phyloP scores from a whole-genome alignment of 2,329 filamentous ascomycete species.

The Chrysoporthe cubensis region DNA sequence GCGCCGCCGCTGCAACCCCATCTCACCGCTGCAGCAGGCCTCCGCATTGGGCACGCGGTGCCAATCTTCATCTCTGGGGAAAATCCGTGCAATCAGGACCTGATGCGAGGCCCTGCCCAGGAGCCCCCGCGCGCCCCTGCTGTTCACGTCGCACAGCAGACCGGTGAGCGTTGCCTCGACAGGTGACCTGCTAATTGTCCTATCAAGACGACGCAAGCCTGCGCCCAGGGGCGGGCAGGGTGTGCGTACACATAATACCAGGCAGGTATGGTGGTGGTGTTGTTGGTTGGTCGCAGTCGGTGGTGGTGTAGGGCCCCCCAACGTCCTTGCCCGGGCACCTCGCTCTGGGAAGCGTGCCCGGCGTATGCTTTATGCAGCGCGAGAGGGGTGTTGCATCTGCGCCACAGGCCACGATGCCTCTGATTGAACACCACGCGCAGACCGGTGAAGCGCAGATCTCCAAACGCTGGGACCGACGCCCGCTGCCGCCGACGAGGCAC shows the following conservation, averaged over 20 bases:
- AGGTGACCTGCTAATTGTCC: conserved; percentile 18
- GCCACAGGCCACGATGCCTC: too few relatives aligned
- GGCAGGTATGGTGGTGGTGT: too few relatives aligned
- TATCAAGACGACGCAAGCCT: conserved; percentile 4
- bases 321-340: not conserved
- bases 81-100: not conserved
- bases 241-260: not conserved
- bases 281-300: too few relatives aligned
- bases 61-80: conserved; percentile 1
- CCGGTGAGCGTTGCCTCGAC: conserved; percentile 18
- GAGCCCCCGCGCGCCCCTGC: not conserved
- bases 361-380: not conserved
- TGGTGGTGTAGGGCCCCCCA: not conserved
- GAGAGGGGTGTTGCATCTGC: too few relatives aligned
- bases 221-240: not conserved
- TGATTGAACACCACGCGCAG: too few relatives aligned
- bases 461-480: not conserved
- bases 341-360: not conserved
- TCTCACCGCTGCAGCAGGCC: conserved; percentile 5
- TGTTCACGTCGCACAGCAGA: conserved; percentile 11
- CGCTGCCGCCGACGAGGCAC: not conserved
- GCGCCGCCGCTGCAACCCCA: not conserved
- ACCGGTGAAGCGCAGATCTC: not conserved
- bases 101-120: not conserved
- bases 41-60: not conserved